These are phyloP conservation scores for Xerocomus brunneocitrinus DNA, from an alignment of 768 basidiomycete species.

Conservation along the genomic window DNA sequence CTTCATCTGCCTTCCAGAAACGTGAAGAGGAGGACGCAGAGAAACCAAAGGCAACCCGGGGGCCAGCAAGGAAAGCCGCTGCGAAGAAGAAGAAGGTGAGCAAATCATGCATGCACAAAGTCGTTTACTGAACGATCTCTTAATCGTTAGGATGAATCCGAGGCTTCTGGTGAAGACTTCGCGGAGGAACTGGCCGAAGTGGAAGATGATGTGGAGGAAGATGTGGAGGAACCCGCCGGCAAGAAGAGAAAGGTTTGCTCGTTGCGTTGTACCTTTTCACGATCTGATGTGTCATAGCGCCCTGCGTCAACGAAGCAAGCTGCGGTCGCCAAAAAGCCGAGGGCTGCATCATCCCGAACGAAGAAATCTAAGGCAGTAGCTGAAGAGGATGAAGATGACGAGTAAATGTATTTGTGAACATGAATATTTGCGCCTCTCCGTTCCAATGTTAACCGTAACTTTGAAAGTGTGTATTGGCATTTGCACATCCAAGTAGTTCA, in stretches of 20 bases:
- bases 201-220: constrained; percentile 48
- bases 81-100: constrained; percentile 43
- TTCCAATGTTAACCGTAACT: constrained; percentile 10
- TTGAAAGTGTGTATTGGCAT: neutral
- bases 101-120: neutral
- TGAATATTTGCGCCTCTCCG: neutral
- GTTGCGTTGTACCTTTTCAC: neutral
- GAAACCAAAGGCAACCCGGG: constrained; percentile 48
- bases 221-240: constrained; percentile 29
- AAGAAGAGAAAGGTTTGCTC: constrained; percentile 70
- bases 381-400: constrained; percentile 40
- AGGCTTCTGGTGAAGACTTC: constrained; percentile 46
- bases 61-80: constrained; percentile 47
- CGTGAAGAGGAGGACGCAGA: constrained; percentile 31
- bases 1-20: constrained; percentile 25
- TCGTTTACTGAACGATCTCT: neutral
- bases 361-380: constrained; percentile 44
- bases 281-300: constrained; percentile 30
- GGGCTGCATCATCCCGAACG: constrained; percentile 23
- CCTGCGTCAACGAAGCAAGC: constrained; percentile 42
- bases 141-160: constrained; percentile 28
- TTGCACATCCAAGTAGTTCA: neutral
- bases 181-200: constrained; percentile 40
- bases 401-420: constrained; percentile 12
- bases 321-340: constrained; percentile 38